These are phyloP conservation scores for Nicotiana rustica DNA, from an alignment of 305 asterid species.

Conservation along the genomic window DNA sequence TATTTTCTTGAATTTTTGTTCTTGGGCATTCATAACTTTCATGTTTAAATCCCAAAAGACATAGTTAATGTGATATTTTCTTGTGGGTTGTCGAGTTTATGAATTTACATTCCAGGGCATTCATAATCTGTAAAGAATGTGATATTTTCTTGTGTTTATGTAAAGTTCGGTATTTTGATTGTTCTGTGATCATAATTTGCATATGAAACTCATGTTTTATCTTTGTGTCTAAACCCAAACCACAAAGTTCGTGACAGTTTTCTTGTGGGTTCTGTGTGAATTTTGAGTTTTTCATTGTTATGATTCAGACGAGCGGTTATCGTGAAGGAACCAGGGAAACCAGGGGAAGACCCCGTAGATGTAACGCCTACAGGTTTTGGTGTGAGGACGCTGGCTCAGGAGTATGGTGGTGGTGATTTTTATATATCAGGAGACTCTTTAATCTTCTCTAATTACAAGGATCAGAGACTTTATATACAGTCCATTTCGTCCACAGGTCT, in stretches of 20 bases:
- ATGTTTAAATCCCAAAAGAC: background rate
- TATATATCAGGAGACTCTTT: constrained; percentile 68
- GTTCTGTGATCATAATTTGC: background rate
- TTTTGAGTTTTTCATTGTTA: constrained; percentile 14
- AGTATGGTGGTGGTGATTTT: constrained; percentile 97
- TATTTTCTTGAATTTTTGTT: background rate
- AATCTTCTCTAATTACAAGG: constrained; percentile 88
- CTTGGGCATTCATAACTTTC: constrained; percentile 17
- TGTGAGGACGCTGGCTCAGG: constrained; percentile 92
- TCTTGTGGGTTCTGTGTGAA: constrained; percentile 23
- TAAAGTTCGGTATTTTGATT: background rate
- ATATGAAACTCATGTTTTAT: constrained; percentile 14
- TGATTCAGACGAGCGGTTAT: constrained; percentile 75
- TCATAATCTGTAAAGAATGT: background rate
- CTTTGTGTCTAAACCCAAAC: background rate
- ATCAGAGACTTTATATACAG: constrained; percentile 85
- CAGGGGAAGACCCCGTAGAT: constrained; percentile 63
- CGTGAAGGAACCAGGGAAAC: constrained; percentile 71
- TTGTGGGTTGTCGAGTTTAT: no score
- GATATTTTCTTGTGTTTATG: background rate
- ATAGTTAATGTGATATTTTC: background rate
- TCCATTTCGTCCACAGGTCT: constrained; percentile 66
- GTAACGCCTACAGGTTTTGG: constrained; percentile 81
- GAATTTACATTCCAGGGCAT: no score
- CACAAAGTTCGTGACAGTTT: background rate